Base-by-base conservation (phyloP, 768 basidiomycete species). In the Boletus barrowsii region DNA sequence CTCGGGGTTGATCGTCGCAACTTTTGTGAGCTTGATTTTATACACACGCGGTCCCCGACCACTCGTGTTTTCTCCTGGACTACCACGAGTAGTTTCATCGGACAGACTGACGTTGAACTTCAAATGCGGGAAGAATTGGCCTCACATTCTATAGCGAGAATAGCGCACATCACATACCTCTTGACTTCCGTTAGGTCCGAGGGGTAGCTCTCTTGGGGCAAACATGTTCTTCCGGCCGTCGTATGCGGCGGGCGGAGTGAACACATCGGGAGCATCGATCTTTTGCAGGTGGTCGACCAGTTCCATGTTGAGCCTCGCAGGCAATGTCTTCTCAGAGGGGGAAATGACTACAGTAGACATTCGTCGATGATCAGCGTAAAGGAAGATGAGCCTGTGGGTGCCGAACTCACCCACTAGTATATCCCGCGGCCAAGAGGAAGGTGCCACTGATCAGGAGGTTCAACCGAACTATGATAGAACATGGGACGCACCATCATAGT, bases 191-290 rank as follows among this genome's bases (percentile, higher is more conserved):
- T 61, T 68, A 2, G 74, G 76, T 29, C 80, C 81, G 37, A 93
- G 83, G 0, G 84, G 81, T 10, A 91, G 74, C 53, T 79, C 76
- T 37, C 79, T 75, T 14, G 82, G 71, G 22, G 85, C 76, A 61
- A 88, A 93, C 44, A 84, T 67, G 57, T 91, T 92, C 69, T 90
- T 92, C 40, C 87, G 77, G 0, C 90, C 90, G 54, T 92, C 90
- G 55, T 90, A 92, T 2, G 82, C 89, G 17, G 78, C 85, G 14
- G 77, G 81, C 10, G 87, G 88, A 3, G 81, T 88, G 64, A 93
- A 93, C 20, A 88, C 73, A n/a, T 79, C 70, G 0, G 82, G 83
- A 2, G 83, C 81, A 5, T 79, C 75, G 0, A 72, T 66, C 5
- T 72, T 74, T 65, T 93, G 91, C 14, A 93, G 67, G 15, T 73